Base-by-base conservation (phyloP, 768 basidiomycete genomes). In the Lentinula sp. region DNA sequence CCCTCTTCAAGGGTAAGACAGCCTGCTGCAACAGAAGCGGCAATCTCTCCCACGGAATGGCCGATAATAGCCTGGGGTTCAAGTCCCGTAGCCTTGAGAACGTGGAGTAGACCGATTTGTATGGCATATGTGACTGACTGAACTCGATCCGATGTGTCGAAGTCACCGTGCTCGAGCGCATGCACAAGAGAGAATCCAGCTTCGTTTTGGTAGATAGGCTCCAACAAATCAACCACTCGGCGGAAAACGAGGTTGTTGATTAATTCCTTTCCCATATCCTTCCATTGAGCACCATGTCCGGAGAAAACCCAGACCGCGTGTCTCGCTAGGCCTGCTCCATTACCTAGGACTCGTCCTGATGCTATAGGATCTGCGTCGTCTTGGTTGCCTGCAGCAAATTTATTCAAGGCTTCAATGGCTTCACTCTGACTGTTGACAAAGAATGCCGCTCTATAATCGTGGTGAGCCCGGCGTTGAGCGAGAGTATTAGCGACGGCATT, bases 21-120 rank as follows among this genome's bases (percentile, higher is more conserved):
- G 12, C 53, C 53, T 10, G 53, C 53, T 6, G 35, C 53, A 37
- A 54, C 53, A 33, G 53, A 54, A 9, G 53, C 53, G 8, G 53
- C 53, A 54, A 54, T 54, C 37, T 54, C 53, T 54, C 53, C 53
- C 7, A 54, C 53, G 4, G 53, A 54, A 41, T 54, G 53, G 4
- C 53, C 53, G 20, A 54, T 54, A 10, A 54, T 12, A 36, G 53
- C 53, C 37, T 41, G 53, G 41, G 53, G 53, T 20, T 54, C 35
- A n/a, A 54, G 35, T n/a, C 53, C 53, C 16, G 7, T 54, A 13
- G 53, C 39, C 18, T 41, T 36, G 1, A 54, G 37, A 35, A 54
- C 53, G 6, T 54, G 10, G 13, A 20, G 18, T 37, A 54, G 53
- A 6, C 53, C 53, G 20, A 54, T n/a, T 18, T 54, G 53, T 36